phyloP scores from a whole-genome alignment of 805 yeast species.

The Ogataea pilisensis region DNA sequence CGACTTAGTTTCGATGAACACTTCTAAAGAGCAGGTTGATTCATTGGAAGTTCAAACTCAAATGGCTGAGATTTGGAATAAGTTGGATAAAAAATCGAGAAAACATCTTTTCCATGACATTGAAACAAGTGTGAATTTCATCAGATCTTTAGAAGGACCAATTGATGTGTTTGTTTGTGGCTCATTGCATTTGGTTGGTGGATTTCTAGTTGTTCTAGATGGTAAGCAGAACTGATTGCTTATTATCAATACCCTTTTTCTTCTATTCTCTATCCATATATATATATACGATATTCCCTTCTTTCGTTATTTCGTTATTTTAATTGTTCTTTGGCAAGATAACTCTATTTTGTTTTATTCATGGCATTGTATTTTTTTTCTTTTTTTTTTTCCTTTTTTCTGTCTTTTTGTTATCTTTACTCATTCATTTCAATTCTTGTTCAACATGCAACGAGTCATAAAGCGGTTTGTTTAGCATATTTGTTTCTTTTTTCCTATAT shows the following conservation, averaged over 20 bases:
- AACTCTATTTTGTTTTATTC: neutral
- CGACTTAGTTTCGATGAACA: constrained; percentile 84
- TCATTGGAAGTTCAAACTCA: constrained; percentile 75
- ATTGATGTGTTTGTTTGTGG: constrained; percentile 89
- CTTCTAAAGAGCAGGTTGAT: constrained; percentile 73
- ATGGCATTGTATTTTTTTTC: neutral
- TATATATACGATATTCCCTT: too few species aligned
- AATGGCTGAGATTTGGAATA: constrained; percentile 66
- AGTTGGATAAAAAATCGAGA: constrained; percentile 40
- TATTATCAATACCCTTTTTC: too few species aligned
- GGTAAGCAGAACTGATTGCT: constrained; percentile 19
- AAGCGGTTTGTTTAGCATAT: neutral
- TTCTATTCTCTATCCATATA: too few species aligned
- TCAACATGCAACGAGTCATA: neutral
- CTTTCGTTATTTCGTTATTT: too few species aligned
- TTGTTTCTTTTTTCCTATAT: too few species aligned
- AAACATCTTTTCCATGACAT: constrained; percentile 63
- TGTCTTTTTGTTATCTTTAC: neutral
- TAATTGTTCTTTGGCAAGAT: neutral
- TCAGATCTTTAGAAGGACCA: constrained; percentile 43
- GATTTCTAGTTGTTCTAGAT: constrained; percentile 81
- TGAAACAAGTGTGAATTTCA: constrained; percentile 62
- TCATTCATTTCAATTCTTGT: neutral
- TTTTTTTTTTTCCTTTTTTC: neutral
- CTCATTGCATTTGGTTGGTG: constrained; percentile 91